These are phyloP conservation scores for Luffa aegyptiaca DNA, from an alignment of 306 rosid species.

Conservation along the genomic window DNA sequence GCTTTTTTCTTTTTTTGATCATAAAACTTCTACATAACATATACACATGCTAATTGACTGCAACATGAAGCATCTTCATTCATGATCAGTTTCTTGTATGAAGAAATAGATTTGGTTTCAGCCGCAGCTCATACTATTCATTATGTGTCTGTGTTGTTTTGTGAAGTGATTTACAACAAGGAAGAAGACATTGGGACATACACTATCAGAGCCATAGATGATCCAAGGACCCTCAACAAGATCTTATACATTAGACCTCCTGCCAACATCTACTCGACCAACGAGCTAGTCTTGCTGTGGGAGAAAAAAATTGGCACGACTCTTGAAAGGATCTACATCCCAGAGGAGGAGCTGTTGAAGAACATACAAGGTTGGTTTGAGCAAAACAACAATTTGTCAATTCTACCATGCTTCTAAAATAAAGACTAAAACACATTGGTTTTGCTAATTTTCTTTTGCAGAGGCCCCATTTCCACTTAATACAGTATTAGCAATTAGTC, in stretches of 20 bases:
- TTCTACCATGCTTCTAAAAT: neutral
- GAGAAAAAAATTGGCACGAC: slow-evolving; percentile 29
- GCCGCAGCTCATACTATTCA: neutral
- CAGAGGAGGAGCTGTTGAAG: slow-evolving; percentile 31
- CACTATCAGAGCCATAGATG: slow-evolving; percentile 28
- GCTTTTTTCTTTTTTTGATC: neutral
- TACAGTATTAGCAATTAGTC: slow-evolving; percentile 23
- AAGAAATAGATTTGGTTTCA: neutral
- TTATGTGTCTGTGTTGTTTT: neutral
- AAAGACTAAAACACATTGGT: neutral
- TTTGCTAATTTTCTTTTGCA: slow-evolving; percentile 6
- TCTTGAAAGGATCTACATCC: slow-evolving; percentile 16
- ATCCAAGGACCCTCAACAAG: slow-evolving; percentile 34
- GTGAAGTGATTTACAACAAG: slow-evolving; percentile 27
- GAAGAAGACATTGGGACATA: slow-evolving; percentile 31
- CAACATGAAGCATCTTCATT: neutral
- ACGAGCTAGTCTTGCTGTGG: slow-evolving; percentile 28
- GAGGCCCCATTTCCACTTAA: slow-evolving; percentile 37
- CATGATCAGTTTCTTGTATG: neutral
- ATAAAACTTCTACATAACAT: neutral
- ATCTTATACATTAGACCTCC: slow-evolving; percentile 24
- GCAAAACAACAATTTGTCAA: neutral
- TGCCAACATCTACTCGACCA: slow-evolving; percentile 21
- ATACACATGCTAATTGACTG: neutral
- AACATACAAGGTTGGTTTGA: slow-evolving; percentile 23